A percentile compares a stretch with the other conserved stretches of the same genome.
phyloP scores from a whole-genome alignment of 2,329 filamentous ascomycete genomes.

The Fusarium pseudocircinatum region DNA sequence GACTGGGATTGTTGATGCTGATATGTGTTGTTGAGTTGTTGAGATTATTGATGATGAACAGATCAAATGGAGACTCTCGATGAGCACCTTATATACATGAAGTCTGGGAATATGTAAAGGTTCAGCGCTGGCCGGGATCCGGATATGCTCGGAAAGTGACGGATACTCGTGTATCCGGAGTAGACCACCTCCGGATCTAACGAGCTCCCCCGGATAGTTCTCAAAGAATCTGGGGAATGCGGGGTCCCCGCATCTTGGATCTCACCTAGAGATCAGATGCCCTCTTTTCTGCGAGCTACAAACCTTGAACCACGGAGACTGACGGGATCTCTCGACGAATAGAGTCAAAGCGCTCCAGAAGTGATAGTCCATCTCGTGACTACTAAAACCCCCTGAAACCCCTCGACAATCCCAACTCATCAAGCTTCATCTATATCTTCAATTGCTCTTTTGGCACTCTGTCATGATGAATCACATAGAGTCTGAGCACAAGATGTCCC shows the following conservation, averaged over 20 bases:
- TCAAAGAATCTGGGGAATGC: neutral
- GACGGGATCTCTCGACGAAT: neutral
- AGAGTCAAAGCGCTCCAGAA: neutral
- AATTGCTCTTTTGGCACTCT: neutral
- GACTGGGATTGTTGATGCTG: neutral
- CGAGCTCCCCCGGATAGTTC: neutral
- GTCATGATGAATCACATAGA: neutral
- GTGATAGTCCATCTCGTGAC: neutral
- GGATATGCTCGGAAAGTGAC: neutral
- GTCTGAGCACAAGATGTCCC: neutral
- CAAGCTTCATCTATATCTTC: neutral
- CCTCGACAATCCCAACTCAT: neutral
- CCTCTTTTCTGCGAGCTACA: neutral
- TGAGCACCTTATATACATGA: neutral
- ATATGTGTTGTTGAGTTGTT: neutral
- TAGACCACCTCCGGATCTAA: neutral
- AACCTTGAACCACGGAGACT: neutral
- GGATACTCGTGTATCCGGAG: neutral
- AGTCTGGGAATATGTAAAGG: rapidly evolving
- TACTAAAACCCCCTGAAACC: neutral
- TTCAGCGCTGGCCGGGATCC: neutral
- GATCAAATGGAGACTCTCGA: rapidly evolving
- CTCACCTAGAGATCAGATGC: neutral
- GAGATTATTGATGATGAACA: neutral
- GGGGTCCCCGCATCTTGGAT: neutral